These are phyloP conservation scores for Teunomyces panamensis DNA, from an alignment of 805 yeast genomes.

Conservation along the genomic window DNA sequence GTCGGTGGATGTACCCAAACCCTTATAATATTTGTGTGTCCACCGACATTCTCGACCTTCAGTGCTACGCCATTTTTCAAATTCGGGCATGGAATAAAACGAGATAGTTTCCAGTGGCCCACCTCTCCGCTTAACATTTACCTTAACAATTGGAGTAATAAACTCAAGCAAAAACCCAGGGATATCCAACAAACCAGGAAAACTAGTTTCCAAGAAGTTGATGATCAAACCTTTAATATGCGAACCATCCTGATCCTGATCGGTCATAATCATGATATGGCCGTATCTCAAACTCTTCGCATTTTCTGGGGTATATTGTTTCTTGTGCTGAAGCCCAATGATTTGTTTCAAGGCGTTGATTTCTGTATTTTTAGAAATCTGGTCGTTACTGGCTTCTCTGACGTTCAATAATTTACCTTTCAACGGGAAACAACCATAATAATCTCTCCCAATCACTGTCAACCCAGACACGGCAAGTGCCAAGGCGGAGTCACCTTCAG, in stretches of 20 bases:
- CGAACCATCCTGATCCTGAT: slow-evolving; percentile 99
- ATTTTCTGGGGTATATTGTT: slow-evolving; percentile 60
- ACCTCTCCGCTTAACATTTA: slow-evolving; percentile 59
- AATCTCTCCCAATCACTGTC: slow-evolving; percentile 92
- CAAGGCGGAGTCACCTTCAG: slow-evolving; percentile 97
- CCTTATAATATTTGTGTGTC: slow-evolving; percentile 95
- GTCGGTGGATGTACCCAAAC: slow-evolving; percentile 92
- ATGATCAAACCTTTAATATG: slow-evolving; percentile 95
- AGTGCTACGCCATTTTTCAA: slow-evolving; percentile 85
- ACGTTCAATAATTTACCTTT: slow-evolving; percentile 95
- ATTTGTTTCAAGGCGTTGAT: slow-evolving; percentile 94
- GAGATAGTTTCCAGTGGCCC: slow-evolving; percentile 56
- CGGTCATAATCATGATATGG: slow-evolving; percentile 98
- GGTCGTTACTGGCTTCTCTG: slow-evolving; percentile 96
- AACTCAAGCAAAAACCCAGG: slow-evolving; percentile 93
- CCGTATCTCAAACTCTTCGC: slow-evolving; percentile 83
- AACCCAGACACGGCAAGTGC: slow-evolving; percentile 90
- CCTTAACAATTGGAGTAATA: slow-evolving; percentile 94
- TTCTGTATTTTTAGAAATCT: slow-evolving; percentile 87
- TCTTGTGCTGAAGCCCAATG: slow-evolving; percentile 92
- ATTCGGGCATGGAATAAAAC: slow-evolving; percentile 94
- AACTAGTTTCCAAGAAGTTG: slow-evolving; percentile 87
- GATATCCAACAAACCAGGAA: slow-evolving; percentile 86
- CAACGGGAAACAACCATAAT: slow-evolving; percentile 91
- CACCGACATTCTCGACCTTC: slow-evolving; percentile 76